Conservation (phyloP, 495 filamentous ascomycete species). For the Penicillium atrosanguineum region DNA sequence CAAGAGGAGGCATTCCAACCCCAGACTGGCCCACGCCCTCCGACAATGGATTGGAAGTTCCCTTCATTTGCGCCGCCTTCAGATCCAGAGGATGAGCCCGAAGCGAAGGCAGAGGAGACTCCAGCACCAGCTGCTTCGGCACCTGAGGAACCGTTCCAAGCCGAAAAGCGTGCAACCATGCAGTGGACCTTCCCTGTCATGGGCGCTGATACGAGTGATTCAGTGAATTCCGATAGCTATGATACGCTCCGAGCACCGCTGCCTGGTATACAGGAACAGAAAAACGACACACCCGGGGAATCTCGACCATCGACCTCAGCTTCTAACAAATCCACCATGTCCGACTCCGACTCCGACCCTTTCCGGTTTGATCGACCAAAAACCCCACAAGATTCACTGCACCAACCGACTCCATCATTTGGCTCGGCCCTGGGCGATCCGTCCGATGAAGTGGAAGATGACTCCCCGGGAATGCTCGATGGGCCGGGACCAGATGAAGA, state of each 20-base stretch:
- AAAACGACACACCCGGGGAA: slow-evolving; percentile 23
- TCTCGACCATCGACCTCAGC: slow-evolving; percentile 44
- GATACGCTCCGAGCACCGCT: slow-evolving; percentile 39
- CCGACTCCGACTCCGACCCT: slow-evolving; percentile 45
- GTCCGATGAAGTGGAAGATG: slow-evolving; percentile 20
- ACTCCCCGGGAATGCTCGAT: slow-evolving; percentile 28
- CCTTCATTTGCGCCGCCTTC: slow-evolving; percentile 31
- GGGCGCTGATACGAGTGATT: slow-evolving; percentile 17
- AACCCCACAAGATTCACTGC: slow-evolving; percentile 20
- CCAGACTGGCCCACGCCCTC: slow-evolving; percentile 39
- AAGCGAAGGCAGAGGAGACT: slow-evolving; percentile 6
- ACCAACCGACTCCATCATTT: slow-evolving; percentile 18
- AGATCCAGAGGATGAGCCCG: slow-evolving; percentile 21
- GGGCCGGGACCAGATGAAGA: slow-evolving; percentile 45
- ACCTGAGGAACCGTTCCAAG: slow-evolving; percentile 21
- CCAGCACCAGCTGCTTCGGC: slow-evolving; percentile 14
- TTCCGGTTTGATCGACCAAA: slow-evolving; percentile 44
- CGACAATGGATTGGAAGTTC: slow-evolving; percentile 53
- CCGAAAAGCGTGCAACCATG: slow-evolving; percentile 38
- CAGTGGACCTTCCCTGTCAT: slow-evolving; percentile 51
- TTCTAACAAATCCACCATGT: slow-evolving; percentile 33
- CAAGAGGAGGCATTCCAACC: slow-evolving; percentile 33
- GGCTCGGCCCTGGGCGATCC: slow-evolving; percentile 20
- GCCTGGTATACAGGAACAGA: slow-evolving; percentile 12
- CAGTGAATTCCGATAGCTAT: slow-evolving; percentile 23